Conservation (phyloP, 805 yeast genomes). For the Candida michaelii region DNA sequence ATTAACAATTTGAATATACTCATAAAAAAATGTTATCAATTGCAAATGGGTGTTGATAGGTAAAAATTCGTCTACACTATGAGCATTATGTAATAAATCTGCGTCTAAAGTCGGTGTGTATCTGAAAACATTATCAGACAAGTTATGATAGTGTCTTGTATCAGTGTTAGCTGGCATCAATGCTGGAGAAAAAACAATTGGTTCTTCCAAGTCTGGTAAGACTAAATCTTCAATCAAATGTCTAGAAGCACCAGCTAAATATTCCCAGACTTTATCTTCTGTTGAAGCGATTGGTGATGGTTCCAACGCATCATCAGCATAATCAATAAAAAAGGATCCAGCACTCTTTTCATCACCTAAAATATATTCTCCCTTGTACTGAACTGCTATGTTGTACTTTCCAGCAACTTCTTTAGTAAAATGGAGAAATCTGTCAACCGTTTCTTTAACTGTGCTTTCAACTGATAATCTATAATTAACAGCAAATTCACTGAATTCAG, state of each 20-base stretch:
- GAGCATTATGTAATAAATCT: conserved; percentile 20
- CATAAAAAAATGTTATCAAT: conserved; percentile 37
- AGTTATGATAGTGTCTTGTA: conserved; percentile 57
- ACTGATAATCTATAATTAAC: conserved; percentile 38
- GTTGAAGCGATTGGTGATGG: conserved; percentile 50
- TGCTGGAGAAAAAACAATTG: conserved; percentile 45
- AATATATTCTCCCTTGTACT: conserved; percentile 18
- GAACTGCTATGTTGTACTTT: conserved; percentile 26
- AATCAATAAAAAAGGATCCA: conserved; percentile 18
- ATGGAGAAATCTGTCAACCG: conserved; percentile 20
- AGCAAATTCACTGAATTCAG: conserved; percentile 28
- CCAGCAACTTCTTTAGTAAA: conserved; percentile 27
- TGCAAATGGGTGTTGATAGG: conserved; percentile 34
- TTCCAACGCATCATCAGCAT: conserved; percentile 25
- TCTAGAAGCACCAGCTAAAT: conserved; percentile 61
- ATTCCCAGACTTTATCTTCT: conserved; percentile 48
- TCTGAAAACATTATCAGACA: conserved; percentile 56
- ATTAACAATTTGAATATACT: conserved; percentile 47
- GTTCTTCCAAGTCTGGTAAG: conserved; percentile 30
- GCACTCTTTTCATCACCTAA: conserved; percentile 17
- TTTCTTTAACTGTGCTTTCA: conserved; percentile 26
- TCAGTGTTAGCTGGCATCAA: conserved; percentile 63
- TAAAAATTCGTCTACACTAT: conserved; percentile 38
- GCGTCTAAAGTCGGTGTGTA: conserved; percentile 29
- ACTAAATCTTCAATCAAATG: conserved; percentile 60